Base-by-base conservation (phyloP, 1,139 yeast genomes). In the Candida sp. region DNA sequence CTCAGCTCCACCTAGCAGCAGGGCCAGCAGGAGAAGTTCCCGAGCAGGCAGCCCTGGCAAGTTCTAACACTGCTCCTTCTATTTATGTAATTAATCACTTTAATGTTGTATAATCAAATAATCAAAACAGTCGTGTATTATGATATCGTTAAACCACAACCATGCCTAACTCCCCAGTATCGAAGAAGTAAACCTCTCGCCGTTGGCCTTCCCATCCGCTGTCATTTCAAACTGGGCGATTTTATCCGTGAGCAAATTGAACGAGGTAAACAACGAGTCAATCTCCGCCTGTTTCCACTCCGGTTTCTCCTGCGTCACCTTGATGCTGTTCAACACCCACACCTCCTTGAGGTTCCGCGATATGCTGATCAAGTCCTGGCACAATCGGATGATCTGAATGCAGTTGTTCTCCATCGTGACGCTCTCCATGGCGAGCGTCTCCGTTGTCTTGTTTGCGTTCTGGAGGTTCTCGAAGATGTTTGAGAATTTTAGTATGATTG, bases 281-380 rank as follows among this genome's bases (percentile, higher is more conserved):
- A 68, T 53, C 17, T 72, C 71, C 22, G 64, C 64, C 31, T 64
- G 63, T 26, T 54, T 51, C 45, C 55, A 56, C 27, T 56, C 54
- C 7, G 56, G 58, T 9, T 64, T 67, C 12, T 58, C 58, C 5
- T 54, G 56, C 1, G 58, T 57, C 7, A 74, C 78, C 52, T 72
- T 75, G 56, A 81, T 70, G 28, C 84, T 81, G 4, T 84, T 85
- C 54, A 83, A 66, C 38, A 84, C 75, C 88, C 88, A 83, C 2
- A 79, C 72, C 58, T 83, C 88, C 56, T 80, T 77, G 39, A 83
- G 60, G 0, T 76, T 72, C 42, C 83, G 63, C 2, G 85, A 79
- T 3, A 83, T 72, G 0, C 77, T 67, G 12, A 83, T 66, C 26
- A 83, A 62, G 50, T 83, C 87, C 55, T 83, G 84, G 44, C 85